Evolutionary conservation across 306 rosid species (phyloP).

Genomic region (Castanea crenata): DNA sequence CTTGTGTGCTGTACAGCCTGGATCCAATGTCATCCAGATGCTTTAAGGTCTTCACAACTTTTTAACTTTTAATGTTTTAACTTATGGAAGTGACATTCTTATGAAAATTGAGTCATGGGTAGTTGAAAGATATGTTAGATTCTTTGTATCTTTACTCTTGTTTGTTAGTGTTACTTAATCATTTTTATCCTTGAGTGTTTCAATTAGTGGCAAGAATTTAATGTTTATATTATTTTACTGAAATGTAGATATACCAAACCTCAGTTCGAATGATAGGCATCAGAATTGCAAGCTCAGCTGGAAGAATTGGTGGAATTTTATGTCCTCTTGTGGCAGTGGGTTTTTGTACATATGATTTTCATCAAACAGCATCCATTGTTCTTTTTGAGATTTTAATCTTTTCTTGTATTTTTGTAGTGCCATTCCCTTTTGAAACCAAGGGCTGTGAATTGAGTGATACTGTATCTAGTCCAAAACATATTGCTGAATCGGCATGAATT

Average conservation of each 20-base stretch:
- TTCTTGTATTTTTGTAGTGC: slow-evolving; percentile 69
- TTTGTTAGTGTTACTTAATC: slow-evolving; percentile 3
- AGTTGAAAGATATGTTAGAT: background rate
- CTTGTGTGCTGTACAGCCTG: too few relatives aligned
- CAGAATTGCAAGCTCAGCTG: slow-evolving; percentile 81
- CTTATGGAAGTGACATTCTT: background rate
- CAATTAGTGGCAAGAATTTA: slow-evolving; percentile 16
- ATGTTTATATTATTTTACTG: slow-evolving; percentile 21
- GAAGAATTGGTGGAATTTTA: slow-evolving; percentile 87
- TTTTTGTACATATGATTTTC: slow-evolving; percentile 68
- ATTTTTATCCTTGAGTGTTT: background rate
- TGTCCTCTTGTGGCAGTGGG: slow-evolving; percentile 92
- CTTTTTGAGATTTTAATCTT: slow-evolving; percentile 68
- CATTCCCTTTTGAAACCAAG: slow-evolving; percentile 88
- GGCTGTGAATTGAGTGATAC: slow-evolving; percentile 65
- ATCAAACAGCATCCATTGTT: slow-evolving; percentile 71
- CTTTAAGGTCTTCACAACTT: background rate
- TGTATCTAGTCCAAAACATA: slow-evolving; percentile 31
- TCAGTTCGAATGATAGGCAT: slow-evolving; percentile 86
- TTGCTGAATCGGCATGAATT: background rate
- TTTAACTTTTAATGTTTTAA: background rate
- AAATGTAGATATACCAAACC: slow-evolving; percentile 84
- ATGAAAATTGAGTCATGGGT: background rate
- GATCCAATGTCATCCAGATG: background rate
- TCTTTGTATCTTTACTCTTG: background rate